Base-by-base conservation (phyloP, 2,329 filamentous ascomycete species). In the Penicillium carneum region DNA sequence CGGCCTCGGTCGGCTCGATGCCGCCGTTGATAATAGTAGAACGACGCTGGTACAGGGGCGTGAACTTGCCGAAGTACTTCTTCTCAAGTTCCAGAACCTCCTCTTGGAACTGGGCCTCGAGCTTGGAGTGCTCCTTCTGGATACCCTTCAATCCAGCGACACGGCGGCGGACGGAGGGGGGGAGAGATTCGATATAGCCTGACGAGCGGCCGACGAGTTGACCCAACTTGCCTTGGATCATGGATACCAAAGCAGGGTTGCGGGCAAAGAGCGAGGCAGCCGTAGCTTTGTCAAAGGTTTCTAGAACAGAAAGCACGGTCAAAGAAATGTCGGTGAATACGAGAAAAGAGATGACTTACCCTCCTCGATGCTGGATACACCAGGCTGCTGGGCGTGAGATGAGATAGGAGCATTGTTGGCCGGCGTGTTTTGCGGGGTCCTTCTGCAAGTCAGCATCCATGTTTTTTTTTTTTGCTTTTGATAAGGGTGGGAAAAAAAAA, bases 11-110 rank as follows among this genome's bases (percentile, higher is more conserved):
- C 33, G 95, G 95, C 83, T 99, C 95, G 63, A 83, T 79, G 66
- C 83, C 82, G 71, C 95, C 95, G 81, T 97, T 98, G 80, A 99
- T 86, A 72, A 99, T 98, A 72, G 89, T 86, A 65, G 93, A 87
- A 80, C 95, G 93, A 86, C 95, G 95, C 85, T 97, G 84, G 83
- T 99, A 99, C 51, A 99, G 87, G 63, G 95, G 95, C 57, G 92
- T 96, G 83, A 97, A 99, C 83, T 98, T 98, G 82, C 91, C 92
- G 74, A 98, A 98, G 82, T 97, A 99, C 84, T 97, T 97, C 88
- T 99, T 99, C 86, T 99, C 95, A 31, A 99, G 87, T 80, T 97
- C 90, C 61, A 99, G 87, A 64, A 99, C 93, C 83, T 98, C 96
- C 81, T 98, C 93, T 80, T 99, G 96, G 81, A 99, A 98, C 81